Conservation (phyloP, 768 basidiomycete genomes). For the Russula sp. region DNA sequence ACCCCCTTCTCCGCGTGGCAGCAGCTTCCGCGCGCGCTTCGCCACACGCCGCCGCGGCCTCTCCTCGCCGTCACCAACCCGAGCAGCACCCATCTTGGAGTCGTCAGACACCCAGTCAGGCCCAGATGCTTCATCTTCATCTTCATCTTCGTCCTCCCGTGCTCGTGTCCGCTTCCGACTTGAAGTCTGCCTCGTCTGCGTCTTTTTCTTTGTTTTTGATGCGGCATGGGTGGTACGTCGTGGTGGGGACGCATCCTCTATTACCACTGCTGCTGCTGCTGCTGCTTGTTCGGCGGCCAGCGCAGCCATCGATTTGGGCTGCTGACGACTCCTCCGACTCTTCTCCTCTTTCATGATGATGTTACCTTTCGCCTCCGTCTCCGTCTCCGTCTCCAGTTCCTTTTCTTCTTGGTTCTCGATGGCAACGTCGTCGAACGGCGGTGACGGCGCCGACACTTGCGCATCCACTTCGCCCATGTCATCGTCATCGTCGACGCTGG, state of each 20-base stretch:
- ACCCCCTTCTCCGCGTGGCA: neutral
- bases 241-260: conserved; percentile 19
- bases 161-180: neutral
- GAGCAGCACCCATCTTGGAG: neutral
- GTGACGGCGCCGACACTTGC: neutral
- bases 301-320: conserved; percentile 18
- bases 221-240: neutral
- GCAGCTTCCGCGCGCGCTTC: conserved; percentile 18
- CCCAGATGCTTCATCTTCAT: neutral
- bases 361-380: too few species aligned
- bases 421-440: neutral
- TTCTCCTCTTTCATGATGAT: neutral
- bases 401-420: neutral
- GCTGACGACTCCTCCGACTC: neutral
- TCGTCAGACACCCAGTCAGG: neutral
- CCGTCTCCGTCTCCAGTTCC: neutral
- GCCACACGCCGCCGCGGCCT: neutral
- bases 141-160: neutral
- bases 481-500: conserved; percentile 23
- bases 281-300: conserved; percentile 12
- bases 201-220: neutral
- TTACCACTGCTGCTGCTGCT: conserved; percentile 13
- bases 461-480: neutral
- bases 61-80: too few species aligned
- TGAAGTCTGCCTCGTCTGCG: neutral